Conservation (phyloP, 805 yeast species). For the Metschnikowia koreensis region DNA sequence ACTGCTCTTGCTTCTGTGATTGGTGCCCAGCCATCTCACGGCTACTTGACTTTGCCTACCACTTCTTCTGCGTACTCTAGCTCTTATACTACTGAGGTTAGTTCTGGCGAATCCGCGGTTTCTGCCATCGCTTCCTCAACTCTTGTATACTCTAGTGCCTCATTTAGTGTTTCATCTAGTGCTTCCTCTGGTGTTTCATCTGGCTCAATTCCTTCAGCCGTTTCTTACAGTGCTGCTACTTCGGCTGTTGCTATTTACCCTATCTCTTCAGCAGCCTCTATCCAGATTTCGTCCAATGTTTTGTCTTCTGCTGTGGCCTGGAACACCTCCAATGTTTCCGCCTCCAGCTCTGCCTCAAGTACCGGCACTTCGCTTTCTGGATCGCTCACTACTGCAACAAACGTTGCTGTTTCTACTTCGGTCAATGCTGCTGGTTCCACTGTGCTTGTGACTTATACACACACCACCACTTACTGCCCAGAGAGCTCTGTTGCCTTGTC, state of each 20-base stretch:
- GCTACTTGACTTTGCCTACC: not conserved
- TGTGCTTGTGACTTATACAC: not conserved
- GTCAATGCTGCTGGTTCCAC: not conserved
- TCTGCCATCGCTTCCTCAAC: too few relatives aligned
- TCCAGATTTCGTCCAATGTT: not conserved
- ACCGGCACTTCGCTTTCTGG: not conserved
- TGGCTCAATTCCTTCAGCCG: not conserved
- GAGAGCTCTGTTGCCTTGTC: not conserved
- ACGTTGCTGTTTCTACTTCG: not conserved
- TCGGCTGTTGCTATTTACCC: not conserved
- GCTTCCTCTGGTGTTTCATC: not conserved
- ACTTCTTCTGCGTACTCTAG: not conserved
- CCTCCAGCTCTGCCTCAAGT: not conserved
- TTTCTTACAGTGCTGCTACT: not conserved
- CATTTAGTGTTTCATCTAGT: too few relatives aligned
- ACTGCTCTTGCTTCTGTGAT: constrained; percentile 24
- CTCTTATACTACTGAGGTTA: not conserved
- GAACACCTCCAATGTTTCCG: not conserved
- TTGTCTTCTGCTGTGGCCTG: not conserved
- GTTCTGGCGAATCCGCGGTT: too few relatives aligned
- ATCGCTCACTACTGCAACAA: not conserved
- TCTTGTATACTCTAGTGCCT: too few relatives aligned
- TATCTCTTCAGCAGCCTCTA: not conserved
- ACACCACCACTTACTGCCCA: not conserved
- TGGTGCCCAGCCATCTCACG: not conserved